These are phyloP conservation scores for Chaetomium olivaceum DNA, from an alignment of 2,329 filamentous ascomycete genomes.

Conservation along the genomic window DNA sequence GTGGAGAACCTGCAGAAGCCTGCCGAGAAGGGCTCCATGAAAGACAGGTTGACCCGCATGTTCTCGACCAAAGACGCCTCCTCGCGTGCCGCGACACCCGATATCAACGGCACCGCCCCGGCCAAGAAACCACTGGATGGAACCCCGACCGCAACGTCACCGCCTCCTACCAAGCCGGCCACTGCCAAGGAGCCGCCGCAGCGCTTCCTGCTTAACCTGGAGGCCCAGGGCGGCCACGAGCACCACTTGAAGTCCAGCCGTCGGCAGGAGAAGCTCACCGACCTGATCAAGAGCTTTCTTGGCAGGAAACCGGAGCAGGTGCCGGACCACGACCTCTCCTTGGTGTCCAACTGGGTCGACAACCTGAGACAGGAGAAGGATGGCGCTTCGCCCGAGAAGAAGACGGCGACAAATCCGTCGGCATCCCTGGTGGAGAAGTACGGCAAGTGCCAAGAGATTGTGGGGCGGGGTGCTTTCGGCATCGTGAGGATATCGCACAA, in stretches of 20 bases:
- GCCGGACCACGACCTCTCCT: constrained; percentile 78
- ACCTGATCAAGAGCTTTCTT: constrained; percentile 85
- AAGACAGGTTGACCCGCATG: constrained; percentile 65
- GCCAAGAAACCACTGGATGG: constrained; percentile 26
- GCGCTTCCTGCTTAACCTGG: constrained; percentile 54
- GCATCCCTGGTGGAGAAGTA: constrained; percentile 92
- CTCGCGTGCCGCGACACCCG: constrained; percentile 38
- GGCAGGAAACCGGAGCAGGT: constrained; percentile 80
- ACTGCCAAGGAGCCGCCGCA: constrained; percentile 40
- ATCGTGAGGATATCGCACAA: constrained; percentile 98
- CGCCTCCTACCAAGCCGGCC: constrained; percentile 37
- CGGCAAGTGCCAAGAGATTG: constrained; percentile 95
- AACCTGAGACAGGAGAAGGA: constrained; percentile 88
- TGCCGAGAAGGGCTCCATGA: constrained; percentile 61
- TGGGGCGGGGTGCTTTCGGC: constrained; percentile 93
- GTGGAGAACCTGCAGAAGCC: constrained; percentile 42
- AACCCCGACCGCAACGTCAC: constrained; percentile 17
- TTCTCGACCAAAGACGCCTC: constrained; percentile 59
- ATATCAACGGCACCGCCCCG: constrained; percentile 36
- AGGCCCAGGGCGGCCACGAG: constrained; percentile 70
- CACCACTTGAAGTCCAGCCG: constrained; percentile 88
- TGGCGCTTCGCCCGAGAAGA: constrained; percentile 71
- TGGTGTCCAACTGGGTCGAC: constrained; percentile 96
- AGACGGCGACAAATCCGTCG: constrained; percentile 70
- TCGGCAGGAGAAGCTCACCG: constrained; percentile 90